These are phyloP conservation scores for Ambrosiella cleistominuta DNA, from an alignment of 2,329 filamentous ascomycete genomes.

Conservation along the genomic window DNA sequence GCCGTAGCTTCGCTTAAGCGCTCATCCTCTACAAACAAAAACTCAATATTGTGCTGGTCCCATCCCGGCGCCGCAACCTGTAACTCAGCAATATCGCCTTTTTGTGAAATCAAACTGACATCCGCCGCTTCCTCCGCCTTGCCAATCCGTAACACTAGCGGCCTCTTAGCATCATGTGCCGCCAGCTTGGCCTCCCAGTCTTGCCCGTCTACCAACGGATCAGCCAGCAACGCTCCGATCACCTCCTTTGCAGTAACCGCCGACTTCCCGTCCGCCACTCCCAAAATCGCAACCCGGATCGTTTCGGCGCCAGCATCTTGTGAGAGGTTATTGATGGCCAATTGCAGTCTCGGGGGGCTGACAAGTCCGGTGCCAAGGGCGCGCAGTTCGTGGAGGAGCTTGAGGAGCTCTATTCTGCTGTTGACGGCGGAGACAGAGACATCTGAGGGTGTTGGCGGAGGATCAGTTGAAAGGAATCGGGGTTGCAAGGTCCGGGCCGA, in stretches of 20 bases:
- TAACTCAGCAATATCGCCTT: constrained; percentile 29
- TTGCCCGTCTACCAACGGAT: constrained; percentile 45
- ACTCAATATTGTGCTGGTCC: constrained; percentile 44
- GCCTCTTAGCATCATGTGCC: constrained; percentile 30
- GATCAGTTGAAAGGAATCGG: background rate
- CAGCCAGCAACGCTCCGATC: constrained; percentile 50
- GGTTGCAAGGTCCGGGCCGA: background rate
- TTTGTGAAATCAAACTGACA: constrained; percentile 9
- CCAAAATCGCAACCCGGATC: constrained; percentile 40
- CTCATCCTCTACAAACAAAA: constrained; percentile 38
- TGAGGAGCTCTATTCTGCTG: constrained; percentile 37
- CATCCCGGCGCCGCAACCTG: constrained; percentile 45
- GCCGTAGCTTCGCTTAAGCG: constrained; percentile 17
- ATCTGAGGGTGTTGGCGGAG: constrained; percentile 13
- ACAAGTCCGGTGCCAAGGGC: constrained; percentile 42
- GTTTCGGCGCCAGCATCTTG: constrained; percentile 38
- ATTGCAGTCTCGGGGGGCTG: constrained; percentile 51
- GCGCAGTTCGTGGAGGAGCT: constrained; percentile 41
- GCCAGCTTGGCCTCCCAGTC: constrained; percentile 50
- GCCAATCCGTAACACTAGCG: constrained; percentile 45
- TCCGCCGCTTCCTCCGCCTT: constrained; percentile 18
- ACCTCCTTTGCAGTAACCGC: constrained; percentile 42
- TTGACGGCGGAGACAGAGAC: constrained; percentile 17
- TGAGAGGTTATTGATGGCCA: constrained; percentile 48
- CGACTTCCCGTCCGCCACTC: constrained; percentile 23